These are phyloP conservation scores for Nakaseomyces kungkrabaensis DNA, from an alignment of 1,139 yeast genomes.

Conservation along the genomic window DNA sequence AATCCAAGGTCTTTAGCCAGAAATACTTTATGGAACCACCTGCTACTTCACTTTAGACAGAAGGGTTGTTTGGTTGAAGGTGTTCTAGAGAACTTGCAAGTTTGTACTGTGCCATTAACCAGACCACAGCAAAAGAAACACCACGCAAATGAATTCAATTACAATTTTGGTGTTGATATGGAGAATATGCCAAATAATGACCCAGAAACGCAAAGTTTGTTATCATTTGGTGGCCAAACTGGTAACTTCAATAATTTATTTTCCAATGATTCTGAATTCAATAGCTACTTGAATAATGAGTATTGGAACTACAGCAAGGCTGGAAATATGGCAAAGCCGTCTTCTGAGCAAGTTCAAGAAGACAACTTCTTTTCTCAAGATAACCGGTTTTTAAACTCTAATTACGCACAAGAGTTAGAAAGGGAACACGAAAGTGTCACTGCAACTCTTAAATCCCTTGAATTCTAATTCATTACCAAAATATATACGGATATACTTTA, in stretches of 20 bases:
- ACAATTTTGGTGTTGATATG: conserved; percentile 17
- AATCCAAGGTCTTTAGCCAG: conserved; percentile 71
- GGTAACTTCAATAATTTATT: conserved; percentile 14
- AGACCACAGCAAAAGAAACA: conserved; percentile 22
- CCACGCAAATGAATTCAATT: conserved; percentile 10
- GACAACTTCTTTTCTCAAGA: neutral
- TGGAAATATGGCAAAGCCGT: conserved; percentile 1
- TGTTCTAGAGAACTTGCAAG: conserved; percentile 68
- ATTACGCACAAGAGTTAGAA: conserved; percentile 11
- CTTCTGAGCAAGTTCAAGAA: neutral
- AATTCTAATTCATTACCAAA: neutral
- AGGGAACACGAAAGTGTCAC: conserved; percentile 4
- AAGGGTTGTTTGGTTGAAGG: conserved; percentile 89
- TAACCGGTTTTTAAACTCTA: conserved; percentile 8
- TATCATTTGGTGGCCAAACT: conserved; percentile 34
- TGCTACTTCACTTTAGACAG: conserved; percentile 71
- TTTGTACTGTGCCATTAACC: conserved; percentile 55
- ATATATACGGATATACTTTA: too few species aligned
- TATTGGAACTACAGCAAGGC: conserved; percentile 18
- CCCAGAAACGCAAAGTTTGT: conserved; percentile 41
- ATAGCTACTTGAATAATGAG: conserved; percentile 27
- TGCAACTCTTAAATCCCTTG: neutral
- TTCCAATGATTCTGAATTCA: conserved; percentile 24
- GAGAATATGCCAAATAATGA: conserved; percentile 25
- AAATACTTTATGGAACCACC: conserved; percentile 69